These are phyloP conservation scores for Medicago ruthenica DNA, from an alignment of 306 rosid species.

Conservation along the genomic window DNA sequence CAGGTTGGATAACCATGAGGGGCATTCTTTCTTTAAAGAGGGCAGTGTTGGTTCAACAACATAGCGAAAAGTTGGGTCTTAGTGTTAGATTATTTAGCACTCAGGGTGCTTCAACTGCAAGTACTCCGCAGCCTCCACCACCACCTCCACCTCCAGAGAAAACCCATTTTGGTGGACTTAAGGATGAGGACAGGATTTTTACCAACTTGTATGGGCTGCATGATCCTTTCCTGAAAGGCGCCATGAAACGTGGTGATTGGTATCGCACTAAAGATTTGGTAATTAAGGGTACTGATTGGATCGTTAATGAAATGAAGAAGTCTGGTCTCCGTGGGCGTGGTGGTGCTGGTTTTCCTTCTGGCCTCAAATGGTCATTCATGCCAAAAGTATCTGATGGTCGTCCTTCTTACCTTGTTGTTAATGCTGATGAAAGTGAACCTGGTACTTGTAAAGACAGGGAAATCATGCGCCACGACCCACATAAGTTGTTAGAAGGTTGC, in stretches of 20 bases:
- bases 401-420: slow-evolving; percentile 96
- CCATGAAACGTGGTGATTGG: slow-evolving; percentile 99
- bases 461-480: slow-evolving; percentile 97
- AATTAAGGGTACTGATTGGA: slow-evolving; percentile 94
- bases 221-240: slow-evolving; percentile 96
- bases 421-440: slow-evolving; percentile 99
- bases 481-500: slow-evolving; percentile 94
- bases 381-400: slow-evolving; percentile 99
- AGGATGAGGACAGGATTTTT: slow-evolving; percentile 95
- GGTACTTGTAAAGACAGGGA: slow-evolving; percentile 99
- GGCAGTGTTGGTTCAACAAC: slow-evolving; percentile 55
- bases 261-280: slow-evolving; percentile 89
- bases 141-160: slow-evolving; percentile 94
- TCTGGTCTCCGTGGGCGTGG: slow-evolving; percentile 99
- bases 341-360: slow-evolving; percentile 99
- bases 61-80: slow-evolving; percentile 53
- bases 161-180: slow-evolving; percentile 96
- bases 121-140: slow-evolving; percentile 86
- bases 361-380: slow-evolving; percentile 99
- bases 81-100: slow-evolving; percentile 79
- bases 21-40: slow-evolving; percentile 68
- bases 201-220: slow-evolving; percentile 94
- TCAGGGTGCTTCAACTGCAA: slow-evolving; percentile 68
- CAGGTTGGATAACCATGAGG: slow-evolving; percentile 78
- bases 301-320: slow-evolving; percentile 95